Conservation (phyloP, 2,329 filamentous ascomycete species). For the Trichoderma sp. region DNA sequence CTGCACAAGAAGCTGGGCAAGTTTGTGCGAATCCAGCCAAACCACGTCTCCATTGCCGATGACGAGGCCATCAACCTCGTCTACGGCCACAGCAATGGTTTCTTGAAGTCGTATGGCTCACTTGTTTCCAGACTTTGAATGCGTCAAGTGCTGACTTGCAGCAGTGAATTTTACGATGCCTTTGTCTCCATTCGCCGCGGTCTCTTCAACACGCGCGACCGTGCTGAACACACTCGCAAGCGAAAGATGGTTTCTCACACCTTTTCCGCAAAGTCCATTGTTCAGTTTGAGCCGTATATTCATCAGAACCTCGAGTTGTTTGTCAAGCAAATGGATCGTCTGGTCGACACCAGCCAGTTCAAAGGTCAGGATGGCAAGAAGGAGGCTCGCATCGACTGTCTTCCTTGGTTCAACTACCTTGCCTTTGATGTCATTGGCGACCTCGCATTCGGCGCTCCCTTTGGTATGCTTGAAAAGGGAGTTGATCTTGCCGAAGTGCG, state of each 20-base stretch:
- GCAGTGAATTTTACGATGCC: constrained; percentile 81
- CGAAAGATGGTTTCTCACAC: constrained; percentile 85
- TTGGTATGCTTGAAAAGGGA: constrained; percentile 71
- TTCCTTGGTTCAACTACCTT: constrained; percentile 67
- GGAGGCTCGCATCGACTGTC: constrained; percentile 66
- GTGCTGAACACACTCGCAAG: constrained; percentile 81
- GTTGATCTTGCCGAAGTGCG: constrained; percentile 74
- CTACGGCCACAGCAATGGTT: constrained; percentile 78
- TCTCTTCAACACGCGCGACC: constrained; percentile 84
- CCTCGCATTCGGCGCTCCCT: constrained; percentile 51
- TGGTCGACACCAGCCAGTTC: constrained; percentile 48
- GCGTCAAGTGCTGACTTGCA: background rate
- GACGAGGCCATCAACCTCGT: constrained; percentile 71
- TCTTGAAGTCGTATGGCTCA: constrained; percentile 60
- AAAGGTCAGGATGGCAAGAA: constrained; percentile 53
- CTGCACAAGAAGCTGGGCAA: constrained; percentile 73
- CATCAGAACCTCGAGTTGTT: constrained; percentile 74
- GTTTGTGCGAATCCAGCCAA: constrained; percentile 79
- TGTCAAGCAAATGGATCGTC: constrained; percentile 66
- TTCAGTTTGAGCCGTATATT: constrained; percentile 87
- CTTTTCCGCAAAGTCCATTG: constrained; percentile 77
- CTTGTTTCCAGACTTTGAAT: background rate
- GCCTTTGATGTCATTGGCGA: constrained; percentile 52
- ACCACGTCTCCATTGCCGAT: constrained; percentile 80
- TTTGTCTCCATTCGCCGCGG: constrained; percentile 85